phyloP scores from a whole-genome alignment of 2,329 filamentous ascomycete species.

The Spiromastix sp. region DNA sequence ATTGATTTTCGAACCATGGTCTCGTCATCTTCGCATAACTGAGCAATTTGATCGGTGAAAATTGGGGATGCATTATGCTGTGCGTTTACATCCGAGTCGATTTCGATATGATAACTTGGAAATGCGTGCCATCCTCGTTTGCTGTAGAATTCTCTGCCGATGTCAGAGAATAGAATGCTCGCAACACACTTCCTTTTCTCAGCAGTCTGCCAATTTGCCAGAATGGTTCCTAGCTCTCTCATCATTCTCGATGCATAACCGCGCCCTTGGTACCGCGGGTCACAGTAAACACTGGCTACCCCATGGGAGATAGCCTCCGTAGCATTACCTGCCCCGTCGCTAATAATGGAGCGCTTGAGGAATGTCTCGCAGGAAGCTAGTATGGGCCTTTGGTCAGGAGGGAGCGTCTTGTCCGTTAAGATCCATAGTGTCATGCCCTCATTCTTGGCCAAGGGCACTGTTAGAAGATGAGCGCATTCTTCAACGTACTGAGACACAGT shows the following conservation, averaged over 20 bases:
- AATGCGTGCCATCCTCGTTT: constrained; percentile 14
- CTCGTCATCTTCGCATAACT: constrained; percentile 8
- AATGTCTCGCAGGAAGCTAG: constrained; percentile 56
- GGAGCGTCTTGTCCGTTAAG: constrained; percentile 39
- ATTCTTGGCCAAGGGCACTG: constrained; percentile 47
- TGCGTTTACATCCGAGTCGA: constrained; percentile 5
- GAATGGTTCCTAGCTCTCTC: constrained; percentile 10
- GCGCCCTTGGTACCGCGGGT: constrained; percentile 11
- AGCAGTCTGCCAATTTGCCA: constrained; percentile 12
- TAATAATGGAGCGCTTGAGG: constrained; percentile 47
- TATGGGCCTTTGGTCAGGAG: constrained; percentile 40
- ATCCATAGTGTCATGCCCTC: constrained; percentile 56
- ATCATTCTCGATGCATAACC: constrained; percentile 16
- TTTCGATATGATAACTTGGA: constrained; percentile 13
- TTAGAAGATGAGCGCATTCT: constrained; percentile 49
- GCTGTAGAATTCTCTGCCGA: constrained; percentile 14
- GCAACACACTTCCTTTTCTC: constrained; percentile 7
- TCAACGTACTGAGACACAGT: constrained; percentile 45
- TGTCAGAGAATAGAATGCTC: constrained; percentile 18
- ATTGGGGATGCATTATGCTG: neutral
- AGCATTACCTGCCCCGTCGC: constrained; percentile 24
- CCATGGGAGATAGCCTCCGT: constrained; percentile 16
- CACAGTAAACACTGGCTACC: constrained; percentile 17
- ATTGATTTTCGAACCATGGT: constrained; percentile 4
- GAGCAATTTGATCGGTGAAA: constrained; percentile 1